Evolutionary conservation across 2,329 filamentous ascomycete genomes (phyloP).

Genomic region (Hymenoscyphus repandus): DNA sequence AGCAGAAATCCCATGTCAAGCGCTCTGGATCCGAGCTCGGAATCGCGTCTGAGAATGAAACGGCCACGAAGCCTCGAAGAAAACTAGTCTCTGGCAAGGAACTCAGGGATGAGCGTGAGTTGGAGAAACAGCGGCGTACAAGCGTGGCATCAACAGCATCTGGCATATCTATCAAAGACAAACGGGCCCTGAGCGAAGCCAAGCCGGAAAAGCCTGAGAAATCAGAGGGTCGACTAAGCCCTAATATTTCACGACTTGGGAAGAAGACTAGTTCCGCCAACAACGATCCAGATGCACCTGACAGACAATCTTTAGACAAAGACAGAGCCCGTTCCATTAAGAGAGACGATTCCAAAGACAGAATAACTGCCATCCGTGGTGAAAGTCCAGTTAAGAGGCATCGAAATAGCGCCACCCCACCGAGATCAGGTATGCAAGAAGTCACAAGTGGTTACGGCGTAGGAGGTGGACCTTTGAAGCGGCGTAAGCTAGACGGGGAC

Average conservation of each 20-base stretch:
- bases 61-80: constrained; percentile 49
- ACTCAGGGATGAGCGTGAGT: constrained; percentile 51
- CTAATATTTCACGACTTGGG: constrained; percentile 18
- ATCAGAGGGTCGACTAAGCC: constrained; percentile 19
- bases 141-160: constrained; percentile 54
- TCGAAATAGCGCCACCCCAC: constrained; percentile 54
- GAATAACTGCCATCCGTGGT: constrained; percentile 40
- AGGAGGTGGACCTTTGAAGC: constrained; percentile 47
- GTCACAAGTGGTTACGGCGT: constrained; percentile 46
- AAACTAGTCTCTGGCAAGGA: constrained; percentile 62
- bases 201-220: constrained; percentile 48
- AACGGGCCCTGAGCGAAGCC: constrained; percentile 34
- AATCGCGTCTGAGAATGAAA: constrained; percentile 43
- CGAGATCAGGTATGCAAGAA: constrained; percentile 38
- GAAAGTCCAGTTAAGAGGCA: constrained; percentile 53
- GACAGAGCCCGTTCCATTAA: constrained; percentile 57
- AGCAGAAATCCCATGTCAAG: constrained; percentile 44
- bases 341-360: constrained; percentile 55
- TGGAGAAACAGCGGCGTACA: constrained; percentile 46
- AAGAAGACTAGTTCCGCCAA: constrained; percentile 12
- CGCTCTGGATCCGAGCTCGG: constrained; percentile 50
- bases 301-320: constrained; percentile 20
- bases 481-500: constrained; percentile 52
- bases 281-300: constrained; percentile 20
- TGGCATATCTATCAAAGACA: constrained; percentile 46